These are phyloP conservation scores for Fusarium avenaceum DNA, from an alignment of 2,329 filamentous ascomycete genomes.

Conservation along the genomic window DNA sequence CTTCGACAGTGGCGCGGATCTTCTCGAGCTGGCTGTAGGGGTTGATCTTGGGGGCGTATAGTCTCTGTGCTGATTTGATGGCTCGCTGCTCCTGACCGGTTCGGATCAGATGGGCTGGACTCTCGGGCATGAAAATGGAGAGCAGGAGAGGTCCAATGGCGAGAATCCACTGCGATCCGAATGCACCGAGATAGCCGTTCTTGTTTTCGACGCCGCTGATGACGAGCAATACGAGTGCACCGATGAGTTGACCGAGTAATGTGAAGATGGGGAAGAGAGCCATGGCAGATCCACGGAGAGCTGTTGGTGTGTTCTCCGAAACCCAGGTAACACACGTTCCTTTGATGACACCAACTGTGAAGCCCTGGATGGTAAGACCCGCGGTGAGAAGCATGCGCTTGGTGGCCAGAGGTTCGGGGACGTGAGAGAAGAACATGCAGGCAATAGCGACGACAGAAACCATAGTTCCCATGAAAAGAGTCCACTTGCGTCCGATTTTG, in stretches of 20 bases:
- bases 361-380: constrained; percentile 48
- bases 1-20: constrained; percentile 55
- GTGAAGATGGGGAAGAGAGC: constrained; percentile 49
- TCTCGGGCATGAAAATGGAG: constrained; percentile 48
- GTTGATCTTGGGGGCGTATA: constrained; percentile 42
- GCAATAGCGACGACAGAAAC: constrained; percentile 45
- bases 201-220: constrained; percentile 40
- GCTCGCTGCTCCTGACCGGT: constrained; percentile 37
- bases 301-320: constrained; percentile 49
- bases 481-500: constrained; percentile 44
- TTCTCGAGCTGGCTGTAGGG: constrained; percentile 30
- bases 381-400: constrained; percentile 47
- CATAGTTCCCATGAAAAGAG: constrained; percentile 45
- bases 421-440: constrained; percentile 49
- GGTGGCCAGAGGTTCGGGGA: constrained; percentile 2
- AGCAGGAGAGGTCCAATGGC: constrained; percentile 39
- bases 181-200: constrained; percentile 44
- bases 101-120: constrained; percentile 44
- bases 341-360: constrained; percentile 47
- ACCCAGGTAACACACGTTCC: constrained; percentile 56
- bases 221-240: constrained; percentile 41
- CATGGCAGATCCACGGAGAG: constrained; percentile 48
- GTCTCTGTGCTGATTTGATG: constrained; percentile 29
- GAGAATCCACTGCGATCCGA: constrained; percentile 47
- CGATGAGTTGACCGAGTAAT: constrained; percentile 48